A percentile compares a stretch with the other conserved stretches of the same genome.
phyloP scores from a whole-genome alignment of 23 red algal species.

The Agarophyton chilense region DNA sequence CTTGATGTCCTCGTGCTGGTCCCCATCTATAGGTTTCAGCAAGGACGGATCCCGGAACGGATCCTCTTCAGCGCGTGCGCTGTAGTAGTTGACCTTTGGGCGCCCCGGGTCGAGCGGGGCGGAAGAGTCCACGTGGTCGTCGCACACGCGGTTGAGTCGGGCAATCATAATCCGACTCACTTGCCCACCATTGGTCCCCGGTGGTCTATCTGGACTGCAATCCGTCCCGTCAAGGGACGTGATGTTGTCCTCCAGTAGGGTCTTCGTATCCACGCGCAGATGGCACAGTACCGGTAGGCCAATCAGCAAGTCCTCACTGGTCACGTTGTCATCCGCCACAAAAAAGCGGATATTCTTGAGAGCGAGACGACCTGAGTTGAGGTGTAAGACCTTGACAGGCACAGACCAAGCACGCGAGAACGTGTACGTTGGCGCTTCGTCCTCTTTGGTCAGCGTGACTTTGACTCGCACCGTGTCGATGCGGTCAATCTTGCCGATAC shows the following conservation, averaged over 20 bases:
- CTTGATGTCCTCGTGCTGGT: conserved; percentile 12
- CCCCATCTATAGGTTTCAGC: not conserved
- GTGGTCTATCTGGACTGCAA: not conserved
- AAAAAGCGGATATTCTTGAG: not conserved
- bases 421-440: not conserved
- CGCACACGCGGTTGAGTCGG: not conserved
- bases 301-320: conserved; percentile 5
- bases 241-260: not conserved
- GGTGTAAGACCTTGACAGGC: not conserved
- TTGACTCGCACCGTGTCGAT: not conserved
- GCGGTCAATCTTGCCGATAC: conserved; percentile 9
- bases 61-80: conserved; percentile 30
- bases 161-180: not conserved
- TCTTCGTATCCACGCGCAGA: not conserved
- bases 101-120: not conserved
- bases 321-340: not conserved
- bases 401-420: not conserved
- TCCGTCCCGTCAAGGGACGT: not conserved
- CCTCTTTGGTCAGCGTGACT: not conserved
- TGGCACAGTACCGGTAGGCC: not conserved
- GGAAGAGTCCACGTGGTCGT: not conserved
- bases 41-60: conserved; percentile 37
- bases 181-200: not conserved
- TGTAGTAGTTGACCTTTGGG: conserved; percentile 26
- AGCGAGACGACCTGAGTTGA: not conserved